Evolutionary conservation across 1,284 basidiomycete species (phyloP).

Genomic region (Mycena citricolor): DNA sequence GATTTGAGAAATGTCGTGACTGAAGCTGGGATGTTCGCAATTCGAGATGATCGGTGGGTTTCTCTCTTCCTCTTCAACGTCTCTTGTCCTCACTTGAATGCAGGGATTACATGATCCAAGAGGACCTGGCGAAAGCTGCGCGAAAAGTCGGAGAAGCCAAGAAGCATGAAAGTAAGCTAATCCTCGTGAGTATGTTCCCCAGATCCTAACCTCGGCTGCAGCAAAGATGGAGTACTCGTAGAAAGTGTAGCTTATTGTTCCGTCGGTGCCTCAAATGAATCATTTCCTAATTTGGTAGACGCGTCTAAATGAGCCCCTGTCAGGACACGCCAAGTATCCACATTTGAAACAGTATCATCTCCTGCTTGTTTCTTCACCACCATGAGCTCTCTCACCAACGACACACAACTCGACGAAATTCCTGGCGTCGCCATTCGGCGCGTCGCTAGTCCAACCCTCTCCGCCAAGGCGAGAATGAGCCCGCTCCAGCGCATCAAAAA

Average conservation of each 20-base stretch:
- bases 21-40: slow-evolving; percentile 99
- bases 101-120: slow-evolving; percentile 89
- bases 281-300: neutral
- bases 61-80: neutral
- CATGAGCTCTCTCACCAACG: no score
- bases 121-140: slow-evolving; percentile 97
- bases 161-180: slow-evolving; percentile 85
- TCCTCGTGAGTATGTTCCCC: slow-evolving; percentile 2
- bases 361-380: slow-evolving; percentile 4
- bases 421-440: slow-evolving; percentile 4
- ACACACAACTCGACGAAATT: no score
- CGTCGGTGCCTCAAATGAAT: slow-evolving; percentile 8
- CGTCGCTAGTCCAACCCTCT: slow-evolving; percentile 19
- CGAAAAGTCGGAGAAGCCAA: slow-evolving; percentile 95
- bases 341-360: no score
- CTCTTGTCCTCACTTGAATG: slow-evolving; percentile 18
- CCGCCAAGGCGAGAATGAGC: slow-evolving; percentile 17
- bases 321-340: neutral
- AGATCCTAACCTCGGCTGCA: slow-evolving; percentile 27
- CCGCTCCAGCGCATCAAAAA: slow-evolving; percentile 22
- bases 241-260: slow-evolving; percentile 4
- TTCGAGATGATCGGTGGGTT: slow-evolving; percentile 85
- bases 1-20: slow-evolving; percentile 97
- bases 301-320: neutral
- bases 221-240: slow-evolving; percentile 58